Evolutionary conservation across 2,329 filamentous ascomycete species (phyloP), one percentile per base, ranked within the genome.

Genomic region (Septoria linicola): DNA sequence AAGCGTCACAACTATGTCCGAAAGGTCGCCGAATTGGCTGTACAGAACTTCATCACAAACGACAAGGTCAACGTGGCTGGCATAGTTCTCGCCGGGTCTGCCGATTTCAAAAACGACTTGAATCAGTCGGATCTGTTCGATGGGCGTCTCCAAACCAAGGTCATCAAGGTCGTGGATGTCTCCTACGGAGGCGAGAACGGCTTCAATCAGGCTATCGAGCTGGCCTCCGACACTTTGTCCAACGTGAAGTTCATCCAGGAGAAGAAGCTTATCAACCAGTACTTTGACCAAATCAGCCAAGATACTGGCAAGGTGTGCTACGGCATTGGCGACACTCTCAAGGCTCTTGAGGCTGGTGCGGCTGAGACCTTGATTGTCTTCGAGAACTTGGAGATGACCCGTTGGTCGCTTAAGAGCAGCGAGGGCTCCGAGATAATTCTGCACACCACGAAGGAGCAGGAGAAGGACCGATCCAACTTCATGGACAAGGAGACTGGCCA

Each of bases 231-330:
- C 79, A 99, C 93, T 6, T 82, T 99, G 41, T 88, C 91, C 74
- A 99, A 97, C 70, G 93, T 99, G 81, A 99, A 99, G 77, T 99
- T 99, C 73, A 96, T 99, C 71, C 93, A 99, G 75, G 93, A 99
- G 81, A 99, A 99, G 87, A 99, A 96, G 79, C 84, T 99, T 58
- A 99, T 99, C 68, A 92, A 92, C 71, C 90, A 88, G 70, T 99
- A 99, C 80, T 99, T 99, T 66, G 91, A 99, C 71, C 92, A 99
- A 75, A 97, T 99, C 68, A 96, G 89, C 71, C 90, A 96, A 74
- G 93, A 99, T 69, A 96, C 87, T 45, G 93, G 93, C 63, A 93
- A 90, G 69, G 85, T 99, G 63, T 99, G 93, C 79, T 99, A 99
- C 72, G 90, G 93, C 79, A 86, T 99, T 57, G 93, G 97, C 1